A percentile compares a stretch with the other conserved stretches of the same genome.
phyloP scores from a whole-genome alignment of 768 basidiomycete species.

The Trametopsis cervina region DNA sequence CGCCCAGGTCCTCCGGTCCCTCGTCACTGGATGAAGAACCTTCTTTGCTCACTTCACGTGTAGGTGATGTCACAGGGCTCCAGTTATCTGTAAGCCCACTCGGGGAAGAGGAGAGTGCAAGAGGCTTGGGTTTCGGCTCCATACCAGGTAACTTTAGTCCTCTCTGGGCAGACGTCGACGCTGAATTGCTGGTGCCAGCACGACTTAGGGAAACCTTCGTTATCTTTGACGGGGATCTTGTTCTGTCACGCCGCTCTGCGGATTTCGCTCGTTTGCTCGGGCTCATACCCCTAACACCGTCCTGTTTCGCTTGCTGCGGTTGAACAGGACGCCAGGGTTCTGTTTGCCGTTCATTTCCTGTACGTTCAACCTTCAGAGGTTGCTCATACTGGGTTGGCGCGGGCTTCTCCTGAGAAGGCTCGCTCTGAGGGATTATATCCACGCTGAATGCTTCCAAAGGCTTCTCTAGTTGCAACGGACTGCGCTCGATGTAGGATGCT shows the following conservation, averaged over 20 bases:
- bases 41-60: slow-evolving; percentile 7
- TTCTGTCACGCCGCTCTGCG: background rate
- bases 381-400: too few species aligned
- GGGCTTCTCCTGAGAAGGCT: too few species aligned
- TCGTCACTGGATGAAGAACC: slow-evolving; percentile 53
- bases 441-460: slow-evolving; percentile 25
- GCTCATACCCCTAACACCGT: background rate
- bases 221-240: slow-evolving; percentile 5
- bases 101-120: slow-evolving; percentile 14
- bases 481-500: slow-evolving; percentile 56
- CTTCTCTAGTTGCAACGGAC: slow-evolving; percentile 21
- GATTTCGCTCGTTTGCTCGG: background rate
- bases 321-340: too few species aligned
- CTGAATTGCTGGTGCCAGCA: background rate
- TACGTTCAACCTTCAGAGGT: too few species aligned
- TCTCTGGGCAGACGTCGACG: background rate
- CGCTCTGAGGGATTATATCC: too few species aligned
- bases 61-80: slow-evolving; percentile 31
- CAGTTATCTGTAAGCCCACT: slow-evolving; percentile 37
- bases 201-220: slow-evolving; percentile 1
- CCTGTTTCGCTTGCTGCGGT: too few species aligned
- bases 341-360: too few species aligned
- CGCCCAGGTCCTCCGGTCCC: slow-evolving; percentile 40
- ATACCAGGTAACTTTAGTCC: slow-evolving; percentile 12
- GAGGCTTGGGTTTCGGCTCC: slow-evolving; percentile 7